Percentiles rank a stretch among this genome's conserved stretches.
Evolutionary conservation across 805 yeast genomes (phyloP).

Genomic region (Citeromyces nyonsensis): DNA sequence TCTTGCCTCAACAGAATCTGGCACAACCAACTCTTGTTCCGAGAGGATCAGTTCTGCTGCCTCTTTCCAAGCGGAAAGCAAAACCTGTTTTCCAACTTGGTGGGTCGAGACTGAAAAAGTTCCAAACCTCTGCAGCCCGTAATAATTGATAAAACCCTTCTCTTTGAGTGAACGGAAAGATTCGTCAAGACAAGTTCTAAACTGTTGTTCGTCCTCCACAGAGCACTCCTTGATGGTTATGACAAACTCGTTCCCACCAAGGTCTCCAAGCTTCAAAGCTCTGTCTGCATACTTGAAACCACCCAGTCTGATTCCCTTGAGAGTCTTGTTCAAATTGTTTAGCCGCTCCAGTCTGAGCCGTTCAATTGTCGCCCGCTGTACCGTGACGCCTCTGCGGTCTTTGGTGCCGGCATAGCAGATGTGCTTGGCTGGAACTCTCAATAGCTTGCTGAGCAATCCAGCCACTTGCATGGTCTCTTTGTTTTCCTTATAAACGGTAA

Average conservation of each 20-base stretch:
- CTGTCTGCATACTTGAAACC: constrained; percentile 53
- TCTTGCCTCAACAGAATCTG: constrained; percentile 76
- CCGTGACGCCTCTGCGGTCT: constrained; percentile 92
- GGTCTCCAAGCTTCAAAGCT: constrained; percentile 63
- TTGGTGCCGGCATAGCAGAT: constrained; percentile 90
- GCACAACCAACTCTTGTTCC: constrained; percentile 74
- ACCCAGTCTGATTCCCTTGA: constrained; percentile 71
- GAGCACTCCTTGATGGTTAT: constrained; percentile 71
- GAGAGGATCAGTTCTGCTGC: constrained; percentile 70
- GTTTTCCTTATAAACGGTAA: constrained; percentile 82
- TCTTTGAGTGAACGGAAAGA: constrained; percentile 43
- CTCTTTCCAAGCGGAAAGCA: constrained; percentile 61
- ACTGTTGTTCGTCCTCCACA: constrained; percentile 7
- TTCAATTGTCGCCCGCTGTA: constrained; percentile 62
- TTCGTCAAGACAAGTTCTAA: constrained; percentile 26
- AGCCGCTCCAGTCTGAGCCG: constrained; percentile 63
- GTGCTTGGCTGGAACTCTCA: constrained; percentile 56
- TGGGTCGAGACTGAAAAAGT: constrained; percentile 91
- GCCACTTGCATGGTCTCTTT: constrained; percentile 97
- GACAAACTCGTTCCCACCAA: constrained; percentile 77
- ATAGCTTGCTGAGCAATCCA: constrained; percentile 49
- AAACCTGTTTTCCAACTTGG: constrained; percentile 56
- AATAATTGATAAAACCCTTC: constrained; percentile 83
- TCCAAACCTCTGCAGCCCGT: constrained; percentile 98
- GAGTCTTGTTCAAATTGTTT: constrained; percentile 55